Conservation (phyloP, 2,329 filamentous ascomycete genomes). For the Harringtonia lauricola region DNA sequence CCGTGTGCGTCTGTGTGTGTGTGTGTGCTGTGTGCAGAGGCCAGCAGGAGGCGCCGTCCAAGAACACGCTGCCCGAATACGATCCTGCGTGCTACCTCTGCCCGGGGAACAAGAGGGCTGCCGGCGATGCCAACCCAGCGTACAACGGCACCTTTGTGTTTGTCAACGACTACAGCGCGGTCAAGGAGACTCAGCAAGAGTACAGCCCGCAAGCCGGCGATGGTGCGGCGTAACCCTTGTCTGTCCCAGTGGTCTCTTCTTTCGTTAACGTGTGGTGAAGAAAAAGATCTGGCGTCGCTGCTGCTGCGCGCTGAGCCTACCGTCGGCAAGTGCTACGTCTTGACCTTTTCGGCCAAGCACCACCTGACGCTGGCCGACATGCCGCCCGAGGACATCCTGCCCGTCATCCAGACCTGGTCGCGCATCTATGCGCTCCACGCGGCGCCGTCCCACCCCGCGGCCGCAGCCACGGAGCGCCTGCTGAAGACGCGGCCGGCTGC, state of each 20-base stretch:
- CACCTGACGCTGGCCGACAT: constrained; percentile 91
- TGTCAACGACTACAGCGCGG: constrained; percentile 94
- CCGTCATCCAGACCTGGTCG: constrained; percentile 84
- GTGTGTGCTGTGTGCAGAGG: constrained; percentile 57
- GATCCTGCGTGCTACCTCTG: constrained; percentile 91
- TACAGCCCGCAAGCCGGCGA: constrained; percentile 41
- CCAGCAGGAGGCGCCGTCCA: constrained; percentile 62
- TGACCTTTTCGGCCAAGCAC: constrained; percentile 87
- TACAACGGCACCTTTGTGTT: constrained; percentile 88
- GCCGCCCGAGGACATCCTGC: constrained; percentile 61
- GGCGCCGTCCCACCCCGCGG: constrained; percentile 57
- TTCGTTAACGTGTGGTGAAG: too few species aligned
- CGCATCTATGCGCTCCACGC: constrained; percentile 78
- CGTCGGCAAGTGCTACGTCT: constrained; percentile 91
- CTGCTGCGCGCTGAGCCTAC: constrained; percentile 77
- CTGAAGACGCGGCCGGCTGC: constrained; percentile 23
- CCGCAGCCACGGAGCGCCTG: constrained; percentile 25
- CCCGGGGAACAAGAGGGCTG: constrained; percentile 78
- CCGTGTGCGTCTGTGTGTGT: too few species aligned
- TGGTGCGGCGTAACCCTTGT: background rate
- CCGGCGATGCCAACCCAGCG: constrained; percentile 75
- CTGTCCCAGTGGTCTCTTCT: too few species aligned
- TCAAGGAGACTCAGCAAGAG: constrained; percentile 82
- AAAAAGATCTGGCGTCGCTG: constrained; percentile 59
- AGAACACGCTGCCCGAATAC: constrained; percentile 62